phyloP scores from a whole-genome alignment of 139 green algal species.

The Picochlorum sp. region DNA sequence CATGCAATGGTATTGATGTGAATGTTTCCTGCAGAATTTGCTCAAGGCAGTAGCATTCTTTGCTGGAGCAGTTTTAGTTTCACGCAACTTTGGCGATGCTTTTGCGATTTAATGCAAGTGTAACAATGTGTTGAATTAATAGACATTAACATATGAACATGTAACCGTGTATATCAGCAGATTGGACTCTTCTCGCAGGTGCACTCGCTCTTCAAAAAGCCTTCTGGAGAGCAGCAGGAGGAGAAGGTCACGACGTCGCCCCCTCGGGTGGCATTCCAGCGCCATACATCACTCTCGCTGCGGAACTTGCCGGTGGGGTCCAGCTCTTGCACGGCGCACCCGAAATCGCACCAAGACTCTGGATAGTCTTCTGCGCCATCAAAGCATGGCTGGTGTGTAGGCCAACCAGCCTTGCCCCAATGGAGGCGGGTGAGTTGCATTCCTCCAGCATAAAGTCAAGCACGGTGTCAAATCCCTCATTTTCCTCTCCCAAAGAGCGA shows the following conservation, averaged over 20 bases:
- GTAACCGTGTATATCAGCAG: slow-evolving; percentile 5
- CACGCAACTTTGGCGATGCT: slow-evolving; percentile 30
- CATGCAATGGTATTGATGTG: not conserved
- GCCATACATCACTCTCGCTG: slow-evolving; percentile 40
- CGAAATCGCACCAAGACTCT: slow-evolving; percentile 74
- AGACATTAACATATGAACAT: not conserved
- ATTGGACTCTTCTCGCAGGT: slow-evolving; percentile 19
- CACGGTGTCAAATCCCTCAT: slow-evolving; percentile 18
- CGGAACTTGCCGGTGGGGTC: slow-evolving; percentile 69
- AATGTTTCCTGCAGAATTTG: slow-evolving; percentile 15
- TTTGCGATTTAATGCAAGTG: slow-evolving; percentile 13
- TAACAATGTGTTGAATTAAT: not conserved
- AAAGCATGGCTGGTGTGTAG: slow-evolving; percentile 42
- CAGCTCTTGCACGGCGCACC: slow-evolving; percentile 56
- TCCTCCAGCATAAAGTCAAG: slow-evolving; percentile 28
- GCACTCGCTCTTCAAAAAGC: slow-evolving; percentile 36
- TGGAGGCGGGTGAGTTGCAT: slow-evolving; percentile 65
- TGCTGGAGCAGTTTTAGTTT: slow-evolving; percentile 24
- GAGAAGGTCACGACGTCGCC: slow-evolving; percentile 19
- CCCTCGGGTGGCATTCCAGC: slow-evolving; percentile 35
- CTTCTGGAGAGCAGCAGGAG: slow-evolving; percentile 23
- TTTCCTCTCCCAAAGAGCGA: slow-evolving; percentile 28
- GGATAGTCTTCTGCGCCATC: slow-evolving; percentile 40
- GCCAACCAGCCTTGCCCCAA: slow-evolving; percentile 66
- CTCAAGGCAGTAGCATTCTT: slow-evolving; percentile 38